Conservation (phyloP, 805 yeast genomes). For the Pichia manshurica region DNA sequence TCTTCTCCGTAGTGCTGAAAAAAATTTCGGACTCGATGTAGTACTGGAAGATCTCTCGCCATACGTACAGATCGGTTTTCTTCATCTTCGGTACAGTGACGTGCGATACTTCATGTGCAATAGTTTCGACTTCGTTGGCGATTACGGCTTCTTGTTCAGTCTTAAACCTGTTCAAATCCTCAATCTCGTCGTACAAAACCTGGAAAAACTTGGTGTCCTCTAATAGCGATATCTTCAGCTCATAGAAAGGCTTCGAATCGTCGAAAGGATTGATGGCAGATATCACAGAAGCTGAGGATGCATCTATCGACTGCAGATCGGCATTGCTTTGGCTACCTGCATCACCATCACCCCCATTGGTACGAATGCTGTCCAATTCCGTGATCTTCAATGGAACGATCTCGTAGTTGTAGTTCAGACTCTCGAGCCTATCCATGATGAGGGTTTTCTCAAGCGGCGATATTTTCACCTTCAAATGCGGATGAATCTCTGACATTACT, state of each 20-base stretch:
- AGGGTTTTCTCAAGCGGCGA: conserved; percentile 17
- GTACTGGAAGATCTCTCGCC: conserved; percentile 63
- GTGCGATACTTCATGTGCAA: conserved; percentile 36
- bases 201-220: conserved; percentile 58
- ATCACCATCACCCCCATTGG: background rate
- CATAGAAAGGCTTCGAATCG: conserved; percentile 18
- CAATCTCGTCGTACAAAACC: conserved; percentile 50
- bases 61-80: conserved; percentile 52
- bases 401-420: conserved; percentile 17
- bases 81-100: conserved; percentile 38
- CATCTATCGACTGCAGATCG: background rate
- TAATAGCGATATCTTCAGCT: conserved; percentile 35
- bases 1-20: conserved; percentile 38
- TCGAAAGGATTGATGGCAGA: conserved; percentile 25
- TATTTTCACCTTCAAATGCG: conserved; percentile 23
- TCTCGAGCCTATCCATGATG: conserved; percentile 18
- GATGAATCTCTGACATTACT: conserved; percentile 17
- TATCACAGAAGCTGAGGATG: conserved; percentile 10
- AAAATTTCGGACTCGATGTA: conserved; percentile 65
- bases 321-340: no score
- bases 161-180: conserved; percentile 41
- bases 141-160: conserved; percentile 39
- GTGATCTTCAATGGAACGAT: conserved; percentile 11
- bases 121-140: conserved; percentile 35
- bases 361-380: no score